Base-by-base conservation (phyloP, 768 basidiomycete species). In the Rhodotorula paludigena region DNA sequence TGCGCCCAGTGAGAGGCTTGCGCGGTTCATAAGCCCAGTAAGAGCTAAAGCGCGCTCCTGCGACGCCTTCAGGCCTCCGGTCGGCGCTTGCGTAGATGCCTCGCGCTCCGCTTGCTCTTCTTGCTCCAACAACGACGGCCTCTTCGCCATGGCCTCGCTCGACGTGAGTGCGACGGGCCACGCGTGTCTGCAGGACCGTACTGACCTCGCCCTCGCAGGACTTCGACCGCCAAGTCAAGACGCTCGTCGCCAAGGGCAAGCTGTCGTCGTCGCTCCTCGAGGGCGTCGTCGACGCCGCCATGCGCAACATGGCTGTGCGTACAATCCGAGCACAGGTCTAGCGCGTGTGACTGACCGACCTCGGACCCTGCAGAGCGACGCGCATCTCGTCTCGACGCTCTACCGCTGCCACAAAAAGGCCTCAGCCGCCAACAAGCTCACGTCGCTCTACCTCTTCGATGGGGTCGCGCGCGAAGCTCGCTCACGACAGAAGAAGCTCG, bases 371-470 rank as follows among this genome's bases (percentile, higher is more conserved):
- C 74, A 96, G 90, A 80, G 87, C 67, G 91, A 94, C 78, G 88
- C 89, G 6, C 85, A 90, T 74, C 82, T 98, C 57, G 89, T 97
- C 58, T 89, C 92, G 36, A 84, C 86, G 59, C 83, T 98, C 42
- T 96, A 90, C 78, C 88, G 89, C 63, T 88, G 87, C 16, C 93
- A 97, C 81, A 90, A 89, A 78, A 84, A 86, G 15, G 82, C 94
- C 42, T 80, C 85, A 8, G 78, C 84, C 23, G 74, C 82, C 18
- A 82, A 83, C 69, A 94, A 97, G 77, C 84, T 93, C 66, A 86
- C 85, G 45, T 92, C 91, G 79, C 82, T 99, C 57, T 99, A 98
- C 79, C 86, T 88, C 47, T 90, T 99, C 77, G 93, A 99, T 80
- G 89, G 93, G 28, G 83, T 99, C 68, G 85, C 90, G 49, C 86